Base-by-base conservation (phyloP, 345 rosid genomes). In the Passiflora organensis region DNA sequence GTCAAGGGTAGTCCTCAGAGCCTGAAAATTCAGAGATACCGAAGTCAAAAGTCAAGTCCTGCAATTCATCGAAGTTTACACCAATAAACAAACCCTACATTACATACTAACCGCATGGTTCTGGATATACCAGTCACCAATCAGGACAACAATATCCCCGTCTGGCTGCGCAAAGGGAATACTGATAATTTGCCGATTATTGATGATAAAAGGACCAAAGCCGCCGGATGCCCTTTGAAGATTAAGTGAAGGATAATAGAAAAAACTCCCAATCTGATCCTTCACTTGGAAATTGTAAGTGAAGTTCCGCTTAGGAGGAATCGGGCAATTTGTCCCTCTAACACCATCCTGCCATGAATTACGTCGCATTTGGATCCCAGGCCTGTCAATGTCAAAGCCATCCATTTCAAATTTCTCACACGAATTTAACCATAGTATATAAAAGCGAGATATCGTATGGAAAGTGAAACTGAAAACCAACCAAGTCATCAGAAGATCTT, bases 301-400 rank as follows among this genome's bases (percentile, higher is more conserved):
- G 63, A 76, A 93, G 52, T 82, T 81, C 81, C 71, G 68, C 20
- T 71, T 76, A 0, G 85, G 64, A 42, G 76, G 86, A 62, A 93
- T 77, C 6, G 99, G 94, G 52, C 99, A 93, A 71, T 71, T 93
- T 21, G 99, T 89, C 6, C 99, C 99, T 9, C 28, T 79, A 59
- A 93, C 82, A 60, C 99, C 99, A 43, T 89, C 96, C 63, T 88
- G 84, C 96, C 95, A 93, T 10, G 94, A 93, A 72, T 89, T 65
- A 25, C 84, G 79, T 59, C 96, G 51, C 94, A 89, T 75, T 70
- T 86, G 84, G 47, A 93, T 77, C 44, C 99, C 99, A 61, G 85
- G 48, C 99, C 99, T 93, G 72, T 55, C 44, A 22, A 58, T 23
- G 38, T 52, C 51, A 63, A 28, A 65, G 4, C 6, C 24, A 48